Conservation (phyloP, 164 flowering plant species). For the Aristolochia californica region DNA sequence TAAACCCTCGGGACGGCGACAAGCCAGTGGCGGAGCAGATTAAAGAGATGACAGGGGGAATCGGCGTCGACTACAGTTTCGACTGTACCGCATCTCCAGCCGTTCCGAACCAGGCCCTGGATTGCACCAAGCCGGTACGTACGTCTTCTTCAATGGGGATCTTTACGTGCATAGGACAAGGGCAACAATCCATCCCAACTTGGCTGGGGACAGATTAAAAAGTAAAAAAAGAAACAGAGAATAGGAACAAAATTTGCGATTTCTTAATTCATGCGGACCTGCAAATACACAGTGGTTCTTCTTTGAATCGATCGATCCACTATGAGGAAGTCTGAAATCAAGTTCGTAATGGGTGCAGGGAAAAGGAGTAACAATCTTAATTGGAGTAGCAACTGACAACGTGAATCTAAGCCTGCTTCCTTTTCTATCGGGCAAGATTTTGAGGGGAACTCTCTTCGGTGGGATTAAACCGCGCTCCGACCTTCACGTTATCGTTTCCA, state of each 20-base stretch:
- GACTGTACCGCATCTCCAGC: conserved; percentile 36
- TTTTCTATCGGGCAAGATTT: conserved; percentile 21
- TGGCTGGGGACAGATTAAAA: not conserved
- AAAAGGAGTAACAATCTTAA: conserved; percentile 18
- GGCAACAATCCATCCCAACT: not conserved
- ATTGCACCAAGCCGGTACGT: conserved; percentile 30
- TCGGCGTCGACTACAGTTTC: conserved; percentile 44
- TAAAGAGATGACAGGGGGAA: conserved; percentile 32
- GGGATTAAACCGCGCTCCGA: conserved; percentile 36
- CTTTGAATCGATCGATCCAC: not conserved
- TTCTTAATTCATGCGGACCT: too few relatives aligned
- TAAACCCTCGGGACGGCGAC: conserved; percentile 20
- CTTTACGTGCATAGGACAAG: too few relatives aligned
- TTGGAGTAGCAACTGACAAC: conserved; percentile 17
- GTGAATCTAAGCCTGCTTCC: conserved; percentile 8
- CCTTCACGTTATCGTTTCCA: conserved; percentile 22
- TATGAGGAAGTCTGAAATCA: not conserved
- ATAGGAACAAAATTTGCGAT: not conserved
- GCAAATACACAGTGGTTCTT: not conserved
- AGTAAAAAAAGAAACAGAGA: not conserved
- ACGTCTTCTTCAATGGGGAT: too few relatives aligned
- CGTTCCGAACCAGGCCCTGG: conserved; percentile 26
- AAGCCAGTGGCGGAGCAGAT: conserved; percentile 25
- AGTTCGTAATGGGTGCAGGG: conserved; percentile 4
- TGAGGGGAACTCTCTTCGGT: conserved; percentile 36